These are phyloP conservation scores for Ilyonectria sp. DNA, from an alignment of 2,329 filamentous ascomycete genomes.

Conservation along the genomic window DNA sequence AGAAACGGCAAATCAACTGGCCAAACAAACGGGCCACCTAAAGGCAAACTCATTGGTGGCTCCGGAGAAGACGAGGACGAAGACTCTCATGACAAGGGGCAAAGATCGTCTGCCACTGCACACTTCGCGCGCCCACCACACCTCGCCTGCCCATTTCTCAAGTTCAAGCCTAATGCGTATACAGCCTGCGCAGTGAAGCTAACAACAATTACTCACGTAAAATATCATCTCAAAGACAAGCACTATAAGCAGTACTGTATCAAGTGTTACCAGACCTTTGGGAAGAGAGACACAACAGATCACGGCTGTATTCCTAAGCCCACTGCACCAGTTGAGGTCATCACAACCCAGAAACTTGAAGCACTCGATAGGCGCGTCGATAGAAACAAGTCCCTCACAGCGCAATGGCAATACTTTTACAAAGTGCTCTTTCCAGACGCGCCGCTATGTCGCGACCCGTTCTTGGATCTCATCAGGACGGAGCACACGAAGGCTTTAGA, in stretches of 20 bases:
- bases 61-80: constrained; percentile 18
- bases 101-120: fast-evolving
- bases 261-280: neutral
- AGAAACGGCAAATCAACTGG: neutral
- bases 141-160: constrained; percentile 23
- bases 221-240: neutral
- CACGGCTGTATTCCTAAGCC: neutral
- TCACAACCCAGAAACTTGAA: neutral
- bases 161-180: neutral
- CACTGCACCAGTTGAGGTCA: neutral
- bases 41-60: neutral
- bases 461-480: neutral
- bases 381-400: neutral
- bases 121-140: fast-evolving
- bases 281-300: neutral
- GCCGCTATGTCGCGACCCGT: neutral
- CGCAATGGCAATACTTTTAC: constrained; percentile 1
- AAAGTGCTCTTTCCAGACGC: neutral
- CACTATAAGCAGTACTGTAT: neutral
- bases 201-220: neutral
- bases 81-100: neutral
- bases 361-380: neutral
- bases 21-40: fast-evolving
- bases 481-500: neutral
- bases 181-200: neutral